Evolutionary conservation across 176 grass and related monocot species (phyloP).

Genomic region (Poa pratensis): DNA sequence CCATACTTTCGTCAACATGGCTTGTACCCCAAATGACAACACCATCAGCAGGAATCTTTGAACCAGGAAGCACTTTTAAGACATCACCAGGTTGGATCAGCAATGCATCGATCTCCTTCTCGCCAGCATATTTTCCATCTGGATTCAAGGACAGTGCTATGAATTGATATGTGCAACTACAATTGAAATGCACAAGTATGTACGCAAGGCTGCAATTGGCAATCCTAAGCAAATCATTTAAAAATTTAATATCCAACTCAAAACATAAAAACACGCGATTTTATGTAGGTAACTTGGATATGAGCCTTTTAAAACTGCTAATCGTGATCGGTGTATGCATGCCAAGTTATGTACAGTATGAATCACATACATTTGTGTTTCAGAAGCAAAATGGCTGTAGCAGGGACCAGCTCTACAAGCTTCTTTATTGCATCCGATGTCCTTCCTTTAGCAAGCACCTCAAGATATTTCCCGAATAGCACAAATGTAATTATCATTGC

Average conservation of each 20-base stretch:
- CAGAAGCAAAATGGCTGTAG: slow-evolving; percentile 71
- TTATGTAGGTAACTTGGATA: slow-evolving; percentile 14
- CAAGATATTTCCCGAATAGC: slow-evolving; percentile 82
- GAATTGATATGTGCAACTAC: slow-evolving; percentile 19
- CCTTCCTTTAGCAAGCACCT: slow-evolving; percentile 81
- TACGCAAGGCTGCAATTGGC: slow-evolving; percentile 10
- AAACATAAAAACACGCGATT: neutral
- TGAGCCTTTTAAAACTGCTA: slow-evolving; percentile 26
- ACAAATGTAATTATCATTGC: slow-evolving; percentile 94
- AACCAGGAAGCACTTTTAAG: slow-evolving; percentile 84
- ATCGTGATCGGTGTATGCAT: neutral
- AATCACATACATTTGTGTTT: slow-evolving; percentile 63
- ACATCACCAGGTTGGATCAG: slow-evolving; percentile 75
- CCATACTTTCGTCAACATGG: slow-evolving; percentile 86
- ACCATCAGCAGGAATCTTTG: slow-evolving; percentile 81
- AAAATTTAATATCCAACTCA: slow-evolving; percentile 17
- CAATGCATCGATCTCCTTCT: slow-evolving; percentile 71
- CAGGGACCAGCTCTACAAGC: slow-evolving; percentile 80
- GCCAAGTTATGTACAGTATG: slow-evolving; percentile 18
- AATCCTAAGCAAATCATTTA: slow-evolving; percentile 22
- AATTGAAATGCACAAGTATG: slow-evolving; percentile 25
- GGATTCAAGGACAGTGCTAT: slow-evolving; percentile 29
- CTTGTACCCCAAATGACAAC: slow-evolving; percentile 71
- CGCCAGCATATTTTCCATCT: slow-evolving; percentile 60
- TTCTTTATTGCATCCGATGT: slow-evolving; percentile 89